Conservation (phyloP, 2,329 filamentous ascomycete genomes). For the Neoarthrinium moseri region DNA sequence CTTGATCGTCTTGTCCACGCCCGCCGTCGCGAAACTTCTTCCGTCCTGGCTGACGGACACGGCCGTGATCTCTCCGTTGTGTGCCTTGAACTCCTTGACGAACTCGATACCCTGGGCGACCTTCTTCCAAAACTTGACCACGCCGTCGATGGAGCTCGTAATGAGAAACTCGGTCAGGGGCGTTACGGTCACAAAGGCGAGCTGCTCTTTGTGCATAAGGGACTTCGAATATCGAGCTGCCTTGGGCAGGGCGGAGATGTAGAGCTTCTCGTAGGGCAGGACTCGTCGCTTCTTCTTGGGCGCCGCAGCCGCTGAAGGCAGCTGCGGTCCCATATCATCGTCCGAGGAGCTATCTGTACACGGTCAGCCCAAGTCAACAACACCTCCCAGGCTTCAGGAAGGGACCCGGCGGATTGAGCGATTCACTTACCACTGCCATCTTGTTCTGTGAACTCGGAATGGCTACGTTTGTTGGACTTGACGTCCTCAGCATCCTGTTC, state of each 20-base stretch:
- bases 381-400: not conserved
- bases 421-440: conserved; percentile 19
- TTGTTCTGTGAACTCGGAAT: conserved; percentile 25
- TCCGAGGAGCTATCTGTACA: conserved; percentile 65
- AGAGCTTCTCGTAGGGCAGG: conserved; percentile 92
- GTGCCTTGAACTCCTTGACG: conserved; percentile 95
- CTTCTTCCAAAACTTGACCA: conserved; percentile 99
- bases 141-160: conserved; percentile 90
- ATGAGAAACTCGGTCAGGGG: conserved; percentile 93
- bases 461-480: conserved; percentile 27
- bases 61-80: conserved; percentile 78
- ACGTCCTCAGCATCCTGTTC: conserved; percentile 14
- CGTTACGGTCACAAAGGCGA: conserved; percentile 84
- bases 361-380: conserved; percentile 12
- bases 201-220: conserved; percentile 96
- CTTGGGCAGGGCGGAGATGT: conserved; percentile 82
- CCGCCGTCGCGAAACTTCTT: conserved; percentile 87
- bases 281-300: conserved; percentile 90
- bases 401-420: conserved; percentile 3
- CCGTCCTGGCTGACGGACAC: conserved; percentile 88
- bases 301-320: conserved; percentile 73
- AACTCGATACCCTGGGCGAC: conserved; percentile 88
- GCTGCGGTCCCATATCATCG: conserved; percentile 86
- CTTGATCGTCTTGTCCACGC: conserved; percentile 75
- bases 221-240: conserved; percentile 88